Conservation (phyloP, 345 rosid species). For the Alliaria petiolata region DNA sequence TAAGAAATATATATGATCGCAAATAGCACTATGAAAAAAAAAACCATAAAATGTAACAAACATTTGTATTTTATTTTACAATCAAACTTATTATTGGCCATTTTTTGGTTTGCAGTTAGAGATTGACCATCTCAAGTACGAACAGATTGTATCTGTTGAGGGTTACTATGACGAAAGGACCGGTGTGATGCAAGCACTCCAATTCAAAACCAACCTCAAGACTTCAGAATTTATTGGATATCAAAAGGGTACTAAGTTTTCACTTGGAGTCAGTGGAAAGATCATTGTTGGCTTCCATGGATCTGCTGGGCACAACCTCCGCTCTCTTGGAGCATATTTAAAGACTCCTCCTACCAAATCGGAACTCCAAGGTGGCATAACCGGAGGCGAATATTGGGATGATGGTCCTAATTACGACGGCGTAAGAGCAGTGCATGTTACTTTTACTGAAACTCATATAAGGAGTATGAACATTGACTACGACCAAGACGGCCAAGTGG, state of each 20-base stretch:
- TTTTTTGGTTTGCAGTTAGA: slow-evolving; percentile 24
- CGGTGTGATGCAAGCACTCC: slow-evolving; percentile 11
- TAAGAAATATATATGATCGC: too few species aligned
- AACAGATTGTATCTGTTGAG: slow-evolving; percentile 1
- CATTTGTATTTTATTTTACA: too few species aligned
- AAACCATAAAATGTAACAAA: too few species aligned
- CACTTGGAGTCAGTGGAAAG: slow-evolving; percentile 6
- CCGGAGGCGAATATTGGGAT: neutral
- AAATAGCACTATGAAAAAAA: too few species aligned
- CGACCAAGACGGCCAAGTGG: slow-evolving; percentile 14
- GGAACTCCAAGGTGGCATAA: slow-evolving; percentile 15
- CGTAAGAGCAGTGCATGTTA: slow-evolving; percentile 4
- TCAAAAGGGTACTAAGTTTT: slow-evolving; percentile 10
- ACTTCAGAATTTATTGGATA: slow-evolving; percentile 19
- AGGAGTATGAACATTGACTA: slow-evolving; percentile 19
- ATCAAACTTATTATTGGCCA: too few species aligned
- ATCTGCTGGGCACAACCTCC: neutral
- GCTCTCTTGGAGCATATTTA: slow-evolving; percentile 11
- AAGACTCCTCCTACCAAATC: slow-evolving; percentile 2
- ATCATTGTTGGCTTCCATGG: slow-evolving; percentile 1
- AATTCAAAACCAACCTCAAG: slow-evolving; percentile 3
- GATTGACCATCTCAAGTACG: neutral
- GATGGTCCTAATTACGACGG: slow-evolving; percentile 25
- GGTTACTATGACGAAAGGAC: neutral
- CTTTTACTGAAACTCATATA: slow-evolving; percentile 19